Evolutionary conservation across 2,329 filamentous ascomycete species (phyloP).

Genomic region (Trichoderma sp.): DNA sequence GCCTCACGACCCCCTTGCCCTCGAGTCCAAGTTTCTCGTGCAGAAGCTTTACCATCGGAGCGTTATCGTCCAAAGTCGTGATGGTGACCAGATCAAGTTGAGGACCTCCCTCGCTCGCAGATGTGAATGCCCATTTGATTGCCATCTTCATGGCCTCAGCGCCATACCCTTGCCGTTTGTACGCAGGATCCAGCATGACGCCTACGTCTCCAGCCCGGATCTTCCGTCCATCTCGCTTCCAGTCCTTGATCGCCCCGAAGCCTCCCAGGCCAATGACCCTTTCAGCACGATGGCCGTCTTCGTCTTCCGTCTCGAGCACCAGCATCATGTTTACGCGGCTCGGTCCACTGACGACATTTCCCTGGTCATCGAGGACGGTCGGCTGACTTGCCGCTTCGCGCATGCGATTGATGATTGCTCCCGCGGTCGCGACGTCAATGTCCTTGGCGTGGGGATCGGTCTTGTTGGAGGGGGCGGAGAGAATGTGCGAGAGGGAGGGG

Average conservation of each 20-base stretch:
- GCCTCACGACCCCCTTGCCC: constrained; percentile 28
- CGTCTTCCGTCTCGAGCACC: constrained; percentile 27
- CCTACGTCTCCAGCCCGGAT: constrained; percentile 37
- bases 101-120: constrained; percentile 33
- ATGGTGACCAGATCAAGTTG: constrained; percentile 37
- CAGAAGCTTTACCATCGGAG: constrained; percentile 30
- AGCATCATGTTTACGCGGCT: constrained; percentile 36
- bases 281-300: constrained; percentile 3
- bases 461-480: constrained; percentile 29
- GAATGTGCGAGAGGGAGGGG: constrained; percentile 33
- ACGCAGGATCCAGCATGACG: constrained; percentile 35
- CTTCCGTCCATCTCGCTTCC: constrained; percentile 28
- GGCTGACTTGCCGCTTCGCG: constrained; percentile 35
- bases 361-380: constrained; percentile 29
- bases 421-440: constrained; percentile 30
- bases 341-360: constrained; percentile 32
- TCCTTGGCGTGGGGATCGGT: constrained; percentile 30
- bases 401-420: constrained; percentile 32
- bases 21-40: constrained; percentile 34
- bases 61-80: constrained; percentile 14
- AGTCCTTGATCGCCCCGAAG: constrained; percentile 37
- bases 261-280: constrained; percentile 37
- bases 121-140: constrained; percentile 36
- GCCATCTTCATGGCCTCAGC: constrained; percentile 30
- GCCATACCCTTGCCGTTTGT: constrained; percentile 25